A percentile compares a stretch with the other conserved stretches of the same genome.
phyloP scores from a whole-genome alignment of 164 flowering plant genomes.

The Vitis vinifera region ASM3070453v1 NC_081807.1:20312501-20313000 shows the following conservation, averaged over 20 bases:
- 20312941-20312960: conserved; percentile 60
- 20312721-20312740: conserved; percentile 60
- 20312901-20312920: conserved; percentile 62
- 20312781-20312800: conserved; percentile 34
- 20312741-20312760: conserved; percentile 56
- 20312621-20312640: conserved; percentile 45
- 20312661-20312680: conserved; percentile 33
- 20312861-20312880: conserved; percentile 65
- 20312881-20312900: conserved; percentile 54
- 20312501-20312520: conserved; percentile 25
- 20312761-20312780: conserved; percentile 40
- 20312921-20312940: conserved; percentile 44
- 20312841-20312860: conserved; percentile 50
- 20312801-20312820: conserved; percentile 38
- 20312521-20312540: conserved; percentile 44
- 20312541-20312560: conserved; percentile 64
- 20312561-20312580: conserved; percentile 60
- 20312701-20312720: conserved; percentile 52
- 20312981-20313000: conserved; percentile 53
- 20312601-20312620: conserved; percentile 41
- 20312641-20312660: conserved; percentile 50
- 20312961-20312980: conserved; percentile 62
- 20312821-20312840: conserved; percentile 58
- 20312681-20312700: conserved; percentile 44
- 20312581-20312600: conserved; percentile 50